phyloP scores from a whole-genome alignment of 441 rosid genomes.

The Croton setiger region DNA sequence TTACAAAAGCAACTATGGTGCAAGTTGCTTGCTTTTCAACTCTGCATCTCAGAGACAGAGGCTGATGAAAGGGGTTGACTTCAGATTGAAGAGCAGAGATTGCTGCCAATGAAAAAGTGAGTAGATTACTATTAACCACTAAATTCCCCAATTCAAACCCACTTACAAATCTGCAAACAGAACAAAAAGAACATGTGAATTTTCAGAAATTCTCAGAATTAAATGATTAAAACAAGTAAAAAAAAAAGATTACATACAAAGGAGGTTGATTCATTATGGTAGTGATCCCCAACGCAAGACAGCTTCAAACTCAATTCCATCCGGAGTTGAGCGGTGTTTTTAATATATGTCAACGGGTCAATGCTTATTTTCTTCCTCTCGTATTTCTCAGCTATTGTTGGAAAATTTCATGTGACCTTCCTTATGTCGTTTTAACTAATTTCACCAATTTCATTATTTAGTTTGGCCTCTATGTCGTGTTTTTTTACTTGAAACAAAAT shows the following conservation, averaged over 20 bases:
- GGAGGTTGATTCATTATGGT: background rate
- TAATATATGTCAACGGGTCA: background rate
- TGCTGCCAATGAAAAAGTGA: constrained; percentile 34
- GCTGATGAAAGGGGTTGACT: constrained; percentile 13
- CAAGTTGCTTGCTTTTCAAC: constrained; percentile 10
- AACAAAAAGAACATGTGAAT: background rate
- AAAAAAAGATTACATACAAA: background rate
- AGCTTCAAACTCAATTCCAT: background rate
- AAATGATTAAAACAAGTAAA: background rate
- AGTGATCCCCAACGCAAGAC: background rate
- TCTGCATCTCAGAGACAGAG: constrained; percentile 21
- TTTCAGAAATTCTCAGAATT: background rate
- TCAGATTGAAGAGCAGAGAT: constrained; percentile 27
- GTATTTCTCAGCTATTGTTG: no score
- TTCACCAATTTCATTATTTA: no score
- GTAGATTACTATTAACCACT: constrained; percentile 42
- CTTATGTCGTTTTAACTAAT: no score
- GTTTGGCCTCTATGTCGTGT: no score
- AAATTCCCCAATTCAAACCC: constrained; percentile 37
- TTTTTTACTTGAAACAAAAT: no score
- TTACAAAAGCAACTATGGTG: constrained; percentile 41
- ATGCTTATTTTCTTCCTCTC: no score
- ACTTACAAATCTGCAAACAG: constrained; percentile 23
- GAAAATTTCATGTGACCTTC: no score
- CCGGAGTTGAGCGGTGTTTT: background rate